Evolutionary conservation across 2,329 filamentous ascomycete species (phyloP).

Genomic region (Colletotrichum plurivorum): DNA sequence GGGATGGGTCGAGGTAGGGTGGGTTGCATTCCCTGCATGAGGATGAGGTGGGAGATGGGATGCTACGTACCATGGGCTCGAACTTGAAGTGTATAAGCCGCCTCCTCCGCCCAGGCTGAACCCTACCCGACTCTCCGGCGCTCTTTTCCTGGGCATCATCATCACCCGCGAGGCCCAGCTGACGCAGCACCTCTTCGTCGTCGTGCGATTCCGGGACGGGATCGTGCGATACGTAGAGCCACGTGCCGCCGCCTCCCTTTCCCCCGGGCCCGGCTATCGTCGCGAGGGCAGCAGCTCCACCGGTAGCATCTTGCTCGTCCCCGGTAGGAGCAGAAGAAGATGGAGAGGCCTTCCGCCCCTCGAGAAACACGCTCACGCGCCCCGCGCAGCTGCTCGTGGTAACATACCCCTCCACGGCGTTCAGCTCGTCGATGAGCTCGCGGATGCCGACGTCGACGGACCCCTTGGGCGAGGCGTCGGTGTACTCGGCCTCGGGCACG

Average conservation of each 20-base stretch:
- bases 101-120: constrained; percentile 47
- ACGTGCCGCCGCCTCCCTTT: constrained; percentile 86
- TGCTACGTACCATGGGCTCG: constrained; percentile 85
- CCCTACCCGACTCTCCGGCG: constrained; percentile 26
- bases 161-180: constrained; percentile 56
- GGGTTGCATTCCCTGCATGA: no score
- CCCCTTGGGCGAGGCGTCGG: constrained; percentile 90
- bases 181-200: constrained; percentile 38
- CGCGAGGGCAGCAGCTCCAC: constrained; percentile 27
- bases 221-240: constrained; percentile 92
- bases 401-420: constrained; percentile 80
- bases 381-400: constrained; percentile 96
- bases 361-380: constrained; percentile 87
- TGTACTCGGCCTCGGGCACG: constrained; percentile 78
- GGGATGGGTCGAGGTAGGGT: no score
- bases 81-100: constrained; percentile 88
- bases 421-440: constrained; percentile 84
- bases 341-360: constrained; percentile 72
- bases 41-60: constrained; percentile 11
- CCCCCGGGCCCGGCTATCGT: constrained; percentile 77
- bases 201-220: constrained; percentile 61
- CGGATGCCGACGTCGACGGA: constrained; percentile 85
- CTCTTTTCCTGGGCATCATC: constrained; percentile 30
- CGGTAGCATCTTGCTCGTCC: background rate
- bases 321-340: no score